These are phyloP conservation scores for Colletotrichum kahawae DNA, from an alignment of 2,329 filamentous ascomycete species.

Conservation along the genomic window DNA sequence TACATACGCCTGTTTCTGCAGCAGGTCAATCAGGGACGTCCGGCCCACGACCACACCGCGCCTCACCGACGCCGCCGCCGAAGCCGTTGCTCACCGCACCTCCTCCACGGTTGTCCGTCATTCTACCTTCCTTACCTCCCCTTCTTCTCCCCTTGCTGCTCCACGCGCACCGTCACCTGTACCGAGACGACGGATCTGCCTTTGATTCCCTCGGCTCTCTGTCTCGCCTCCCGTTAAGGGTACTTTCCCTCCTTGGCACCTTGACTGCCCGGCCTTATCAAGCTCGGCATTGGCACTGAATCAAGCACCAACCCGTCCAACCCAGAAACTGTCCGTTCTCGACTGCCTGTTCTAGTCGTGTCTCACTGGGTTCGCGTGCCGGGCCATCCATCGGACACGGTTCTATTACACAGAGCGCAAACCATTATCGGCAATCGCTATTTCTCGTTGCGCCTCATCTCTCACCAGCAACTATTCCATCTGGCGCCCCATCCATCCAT, in stretches of 20 bases:
- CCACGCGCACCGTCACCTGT: conserved; percentile 11
- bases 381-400: not conserved
- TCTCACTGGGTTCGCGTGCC: conserved; percentile 11
- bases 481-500: conserved; percentile 7
- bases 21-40: not conserved
- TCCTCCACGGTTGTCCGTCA: not conserved
- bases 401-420: not conserved
- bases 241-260: not conserved
- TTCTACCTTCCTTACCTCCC: not conserved
- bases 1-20: not conserved
- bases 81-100: not conserved
- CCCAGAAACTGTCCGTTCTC: not conserved
- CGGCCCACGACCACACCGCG: not conserved
- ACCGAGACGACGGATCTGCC: not conserved
- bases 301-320: not conserved
- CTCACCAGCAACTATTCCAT: not conserved
- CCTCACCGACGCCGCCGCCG: not conserved
- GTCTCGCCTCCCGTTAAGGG: not conserved
- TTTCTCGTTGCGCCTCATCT: not conserved
- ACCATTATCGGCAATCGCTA: not conserved
- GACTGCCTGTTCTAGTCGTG: conserved; percentile 5
- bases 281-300: conserved; percentile 5
- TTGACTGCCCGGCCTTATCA: not conserved
- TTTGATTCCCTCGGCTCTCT: not conserved
- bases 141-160: conserved; percentile 11